A percentile compares a stretch with the other conserved stretches of the same genome.
phyloP scores from a whole-genome alignment of 148 eudicot genomes.

The Hydrangea macrophylla region DNA sequence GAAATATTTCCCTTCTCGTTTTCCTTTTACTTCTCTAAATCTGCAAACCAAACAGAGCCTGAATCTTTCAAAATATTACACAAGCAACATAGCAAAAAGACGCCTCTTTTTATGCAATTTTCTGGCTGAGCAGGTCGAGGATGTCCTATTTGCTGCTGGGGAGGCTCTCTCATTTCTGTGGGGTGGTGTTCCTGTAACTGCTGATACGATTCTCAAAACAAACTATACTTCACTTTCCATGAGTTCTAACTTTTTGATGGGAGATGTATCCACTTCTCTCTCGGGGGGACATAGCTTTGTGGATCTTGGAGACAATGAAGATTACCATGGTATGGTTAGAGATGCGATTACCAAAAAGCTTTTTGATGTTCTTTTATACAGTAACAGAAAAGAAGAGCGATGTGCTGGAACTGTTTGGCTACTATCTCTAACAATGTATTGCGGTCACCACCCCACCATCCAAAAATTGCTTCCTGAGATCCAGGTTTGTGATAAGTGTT shows the following conservation, averaged over 20 bases:
- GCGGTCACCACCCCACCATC: constrained; percentile 74
- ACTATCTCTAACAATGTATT: constrained; percentile 82
- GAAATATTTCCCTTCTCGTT: no score
- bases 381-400: constrained; percentile 92
- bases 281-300: constrained; percentile 32
- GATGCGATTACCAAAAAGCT: constrained; percentile 73
- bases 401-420: constrained; percentile 97
- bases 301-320: constrained; percentile 46
- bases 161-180: constrained; percentile 95
- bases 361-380: constrained; percentile 79
- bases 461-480: constrained; percentile 91
- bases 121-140: constrained; percentile 68
- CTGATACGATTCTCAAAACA: constrained; percentile 74
- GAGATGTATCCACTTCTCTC: constrained; percentile 58
- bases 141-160: constrained; percentile 91
- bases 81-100: not conserved
- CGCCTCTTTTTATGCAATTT: not conserved
- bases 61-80: not conserved
- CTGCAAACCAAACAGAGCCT: no score
- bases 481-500: constrained; percentile 51
- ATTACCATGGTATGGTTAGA: constrained; percentile 47
- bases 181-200: constrained; percentile 96
- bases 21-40: no score
- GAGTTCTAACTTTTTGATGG: constrained; percentile 77
- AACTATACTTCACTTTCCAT: constrained; percentile 86